Conservation (phyloP, 2,329 filamentous ascomycete genomes). For the Teratosphaeria nubilosa region DNA sequence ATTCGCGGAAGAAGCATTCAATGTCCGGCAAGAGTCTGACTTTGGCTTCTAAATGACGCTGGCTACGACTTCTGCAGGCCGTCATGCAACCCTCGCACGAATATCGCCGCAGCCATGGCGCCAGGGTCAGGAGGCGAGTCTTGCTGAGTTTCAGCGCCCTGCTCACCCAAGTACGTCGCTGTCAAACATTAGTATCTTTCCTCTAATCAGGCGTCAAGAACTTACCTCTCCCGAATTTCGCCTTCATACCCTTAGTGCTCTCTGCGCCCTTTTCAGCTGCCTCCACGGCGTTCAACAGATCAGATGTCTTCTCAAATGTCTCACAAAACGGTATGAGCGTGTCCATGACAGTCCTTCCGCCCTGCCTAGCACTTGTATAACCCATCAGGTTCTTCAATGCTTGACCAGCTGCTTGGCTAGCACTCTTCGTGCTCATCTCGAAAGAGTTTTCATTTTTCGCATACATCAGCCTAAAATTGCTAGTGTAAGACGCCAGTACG, state of each 20-base stretch:
- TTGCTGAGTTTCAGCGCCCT: constrained; percentile 12
- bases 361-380: constrained; percentile 26
- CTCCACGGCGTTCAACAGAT: constrained; percentile 21
- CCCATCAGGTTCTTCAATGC: constrained; percentile 35
- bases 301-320: constrained; percentile 17
- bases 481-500: constrained; percentile 28
- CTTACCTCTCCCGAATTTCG: constrained; percentile 26
- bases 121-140: constrained; percentile 28
- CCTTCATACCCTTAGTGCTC: constrained; percentile 27
- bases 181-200: neutral
- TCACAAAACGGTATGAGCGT: constrained; percentile 29
- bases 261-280: constrained; percentile 24
- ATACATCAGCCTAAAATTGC: constrained; percentile 27
- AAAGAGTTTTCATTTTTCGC: constrained; percentile 14
- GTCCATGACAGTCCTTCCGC: constrained; percentile 30
- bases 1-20: neutral
- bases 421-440: constrained; percentile 14
- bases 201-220: neutral
- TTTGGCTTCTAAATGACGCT: neutral
- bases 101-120: constrained; percentile 28
- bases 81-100: constrained; percentile 22
- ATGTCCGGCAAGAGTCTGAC: neutral
- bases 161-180: constrained; percentile 28
- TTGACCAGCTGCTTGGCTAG: constrained; percentile 22
- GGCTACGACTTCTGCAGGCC: constrained; percentile 10